These are phyloP conservation scores for Rachicladosporium sp. DNA, from an alignment of 2,329 filamentous ascomycete species.

Conservation along the genomic window DNA sequence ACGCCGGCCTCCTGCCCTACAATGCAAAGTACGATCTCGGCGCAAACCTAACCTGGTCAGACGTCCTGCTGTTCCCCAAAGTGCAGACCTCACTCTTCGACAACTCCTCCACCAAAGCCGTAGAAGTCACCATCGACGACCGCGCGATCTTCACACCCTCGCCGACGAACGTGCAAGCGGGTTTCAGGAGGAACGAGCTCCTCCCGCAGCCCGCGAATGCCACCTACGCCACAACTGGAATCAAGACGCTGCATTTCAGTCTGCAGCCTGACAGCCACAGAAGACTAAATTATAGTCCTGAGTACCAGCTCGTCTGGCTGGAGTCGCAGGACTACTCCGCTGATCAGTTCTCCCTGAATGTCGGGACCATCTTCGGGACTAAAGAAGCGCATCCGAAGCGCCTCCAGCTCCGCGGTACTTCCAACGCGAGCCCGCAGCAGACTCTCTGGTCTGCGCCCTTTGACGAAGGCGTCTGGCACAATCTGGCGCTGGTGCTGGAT, in stretches of 20 bases:
- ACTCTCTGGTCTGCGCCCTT: constrained; percentile 42
- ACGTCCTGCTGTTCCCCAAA: constrained; percentile 38
- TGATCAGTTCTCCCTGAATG: constrained; percentile 36
- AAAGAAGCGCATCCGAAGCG: constrained; percentile 2
- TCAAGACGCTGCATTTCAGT: constrained; percentile 52
- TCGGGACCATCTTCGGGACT: constrained; percentile 27
- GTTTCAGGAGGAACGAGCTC: constrained; percentile 50
- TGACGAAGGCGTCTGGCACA: constrained; percentile 42
- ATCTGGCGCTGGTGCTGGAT: constrained; percentile 48
- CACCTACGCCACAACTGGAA: constrained; percentile 39
- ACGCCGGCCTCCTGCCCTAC: constrained; percentile 33
- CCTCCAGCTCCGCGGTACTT: constrained; percentile 22
- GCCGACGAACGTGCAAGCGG: constrained; percentile 48
- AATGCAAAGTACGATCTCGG: constrained; percentile 43
- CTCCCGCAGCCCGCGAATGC: constrained; percentile 40
- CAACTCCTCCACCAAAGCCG: constrained; percentile 26
- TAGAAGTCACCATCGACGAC: constrained; percentile 47
- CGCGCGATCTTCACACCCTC: constrained; percentile 46
- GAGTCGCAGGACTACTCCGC: constrained; percentile 36
- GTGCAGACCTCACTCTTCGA: constrained; percentile 36
- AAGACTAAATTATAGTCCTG: constrained; percentile 47
- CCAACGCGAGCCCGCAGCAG: constrained; percentile 14
- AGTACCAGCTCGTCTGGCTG: constrained; percentile 46
- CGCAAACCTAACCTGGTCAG: constrained; percentile 38
- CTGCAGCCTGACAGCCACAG: constrained; percentile 40